Percentiles rank a stretch among this genome's conserved stretches.
Conservation (phyloP, 257 asterid genomes). For the Salvia rosmarinus region DNA sequence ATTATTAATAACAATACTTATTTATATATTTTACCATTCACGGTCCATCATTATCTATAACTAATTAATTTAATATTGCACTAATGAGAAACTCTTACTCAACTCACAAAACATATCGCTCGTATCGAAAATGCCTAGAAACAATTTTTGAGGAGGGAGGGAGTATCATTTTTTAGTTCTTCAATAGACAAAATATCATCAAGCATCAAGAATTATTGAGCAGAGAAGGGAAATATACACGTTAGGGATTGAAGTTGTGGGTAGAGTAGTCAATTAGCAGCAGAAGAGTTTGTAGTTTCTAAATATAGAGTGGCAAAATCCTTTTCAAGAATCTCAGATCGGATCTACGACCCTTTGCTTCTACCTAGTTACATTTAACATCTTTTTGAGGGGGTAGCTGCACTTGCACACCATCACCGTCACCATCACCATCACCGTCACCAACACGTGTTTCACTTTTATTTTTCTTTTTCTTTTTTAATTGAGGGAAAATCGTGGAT, state of each 20-base stretch:
- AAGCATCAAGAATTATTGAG: no score
- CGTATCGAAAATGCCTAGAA: no score
- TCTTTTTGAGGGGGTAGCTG: constrained; percentile 14
- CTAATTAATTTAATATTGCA: no score
- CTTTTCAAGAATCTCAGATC: constrained; percentile 28
- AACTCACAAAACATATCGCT: no score
- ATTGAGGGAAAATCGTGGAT: background rate
- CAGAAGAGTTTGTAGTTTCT: background rate
- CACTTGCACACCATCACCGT: background rate
- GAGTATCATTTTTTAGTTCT: background rate
- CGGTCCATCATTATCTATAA: no score
- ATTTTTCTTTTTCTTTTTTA: background rate
- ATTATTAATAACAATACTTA: no score
- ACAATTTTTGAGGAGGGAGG: no score
- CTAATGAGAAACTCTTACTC: no score
- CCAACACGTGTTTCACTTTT: background rate
- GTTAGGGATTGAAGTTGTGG: background rate
- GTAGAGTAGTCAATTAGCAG: background rate
- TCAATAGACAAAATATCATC: no score
- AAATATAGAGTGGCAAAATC: constrained; percentile 15
- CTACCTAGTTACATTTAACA: background rate
- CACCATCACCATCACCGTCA: no score
- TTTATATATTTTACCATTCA: no score
- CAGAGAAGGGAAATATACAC: no score
- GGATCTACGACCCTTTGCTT: constrained; percentile 23